Conservation (phyloP, 768 basidiomycete genomes). For the Lactarius deliciosus region DNA sequence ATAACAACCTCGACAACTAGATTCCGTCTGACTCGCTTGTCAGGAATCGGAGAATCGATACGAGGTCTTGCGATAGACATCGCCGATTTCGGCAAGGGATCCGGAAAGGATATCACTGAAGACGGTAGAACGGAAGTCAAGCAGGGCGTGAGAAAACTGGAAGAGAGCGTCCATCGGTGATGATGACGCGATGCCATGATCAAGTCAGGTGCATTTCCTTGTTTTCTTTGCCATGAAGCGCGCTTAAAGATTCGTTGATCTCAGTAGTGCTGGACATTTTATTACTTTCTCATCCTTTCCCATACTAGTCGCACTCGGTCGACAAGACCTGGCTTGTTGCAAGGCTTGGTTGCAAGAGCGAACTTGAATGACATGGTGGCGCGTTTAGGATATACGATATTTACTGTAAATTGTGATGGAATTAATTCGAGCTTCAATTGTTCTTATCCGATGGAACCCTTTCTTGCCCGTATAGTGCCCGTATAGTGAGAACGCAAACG, state of each 20-base stretch:
- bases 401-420: too few relatives aligned
- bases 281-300: neutral
- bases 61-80: constrained; percentile 19
- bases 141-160: constrained; percentile 12
- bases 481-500: too few relatives aligned
- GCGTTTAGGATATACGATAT: too few relatives aligned
- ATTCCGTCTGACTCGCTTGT: neutral
- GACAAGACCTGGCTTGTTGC: too few relatives aligned
- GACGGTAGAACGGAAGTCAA: constrained; percentile 14
- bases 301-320: neutral
- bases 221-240: neutral
- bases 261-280: too few relatives aligned
- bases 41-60: constrained; percentile 23
- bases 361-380: too few relatives aligned
- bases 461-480: too few relatives aligned
- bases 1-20: neutral
- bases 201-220: neutral
- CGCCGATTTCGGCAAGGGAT: constrained; percentile 18
- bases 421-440: too few relatives aligned
- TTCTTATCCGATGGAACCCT: too few relatives aligned
- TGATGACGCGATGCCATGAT: too few relatives aligned
- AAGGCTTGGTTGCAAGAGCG: too few relatives aligned
- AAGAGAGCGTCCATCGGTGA: constrained; percentile 11
- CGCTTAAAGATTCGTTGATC: too few relatives aligned
- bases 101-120: constrained; percentile 12